Evolutionary conservation across 805 yeast genomes (phyloP).

Genomic region (Kluyveromyces starmeri): DNA sequence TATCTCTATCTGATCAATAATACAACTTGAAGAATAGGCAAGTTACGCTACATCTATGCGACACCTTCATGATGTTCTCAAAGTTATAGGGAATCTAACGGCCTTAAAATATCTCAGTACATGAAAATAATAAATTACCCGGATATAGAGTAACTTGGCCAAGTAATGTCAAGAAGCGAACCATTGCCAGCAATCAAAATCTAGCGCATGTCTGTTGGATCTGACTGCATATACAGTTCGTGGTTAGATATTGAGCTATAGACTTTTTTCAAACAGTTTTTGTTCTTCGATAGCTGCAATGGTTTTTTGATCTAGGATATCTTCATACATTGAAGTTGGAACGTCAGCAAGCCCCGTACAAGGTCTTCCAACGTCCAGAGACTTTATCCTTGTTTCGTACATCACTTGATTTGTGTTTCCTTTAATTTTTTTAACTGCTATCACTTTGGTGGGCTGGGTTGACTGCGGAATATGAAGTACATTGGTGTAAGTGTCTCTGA

Average conservation of each 20-base stretch:
- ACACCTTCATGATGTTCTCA: too few species aligned
- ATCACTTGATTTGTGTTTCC: conserved; percentile 30
- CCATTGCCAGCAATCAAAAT: too few species aligned
- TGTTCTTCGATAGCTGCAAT: conserved; percentile 55
- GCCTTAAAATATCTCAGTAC: too few species aligned
- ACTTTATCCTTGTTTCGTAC: conserved; percentile 39
- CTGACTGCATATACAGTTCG: too few species aligned
- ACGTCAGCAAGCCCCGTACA: conserved; percentile 58
- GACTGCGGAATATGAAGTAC: conserved; percentile 58
- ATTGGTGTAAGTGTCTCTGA: conserved; percentile 82
- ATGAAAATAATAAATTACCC: too few species aligned
- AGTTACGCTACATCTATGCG: too few species aligned
- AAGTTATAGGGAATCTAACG: too few species aligned
- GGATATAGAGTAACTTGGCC: too few species aligned
- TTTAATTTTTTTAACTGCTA: conserved; percentile 17
- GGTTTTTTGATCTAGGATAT: conserved; percentile 46
- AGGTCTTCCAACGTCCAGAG: conserved; percentile 39
- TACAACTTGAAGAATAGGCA: too few species aligned
- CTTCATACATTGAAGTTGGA: conserved; percentile 50
- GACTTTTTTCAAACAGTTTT: conserved; percentile 38
- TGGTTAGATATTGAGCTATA: background rate
- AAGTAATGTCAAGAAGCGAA: too few species aligned
- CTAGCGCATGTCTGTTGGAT: too few species aligned
- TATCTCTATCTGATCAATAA: too few species aligned
- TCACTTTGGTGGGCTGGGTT: conserved; percentile 59